These are phyloP conservation scores for Erodium maritimum DNA, from an alignment of 345 rosid genomes.

Conservation along the genomic window DNA sequence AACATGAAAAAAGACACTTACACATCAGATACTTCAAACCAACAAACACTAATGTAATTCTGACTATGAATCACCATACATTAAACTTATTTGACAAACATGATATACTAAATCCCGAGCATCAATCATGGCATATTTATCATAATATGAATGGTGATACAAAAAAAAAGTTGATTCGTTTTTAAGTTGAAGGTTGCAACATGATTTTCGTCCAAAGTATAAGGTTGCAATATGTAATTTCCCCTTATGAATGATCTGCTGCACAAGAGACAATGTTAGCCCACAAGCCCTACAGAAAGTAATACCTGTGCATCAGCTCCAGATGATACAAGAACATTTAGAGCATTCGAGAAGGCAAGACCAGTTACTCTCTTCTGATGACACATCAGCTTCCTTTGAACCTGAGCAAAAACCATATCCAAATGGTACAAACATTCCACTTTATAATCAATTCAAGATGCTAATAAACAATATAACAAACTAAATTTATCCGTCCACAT, in stretches of 20 bases:
- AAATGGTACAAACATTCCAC: neutral
- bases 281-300: slow-evolving; percentile 4
- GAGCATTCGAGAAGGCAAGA: slow-evolving; percentile 27
- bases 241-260: neutral
- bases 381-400: slow-evolving; percentile 24
- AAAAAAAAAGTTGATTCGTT: too few species aligned
- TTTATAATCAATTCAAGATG: neutral
- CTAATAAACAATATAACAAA: neutral
- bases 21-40: neutral
- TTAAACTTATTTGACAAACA: neutral
- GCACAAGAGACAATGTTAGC: too few species aligned
- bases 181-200: too few species aligned
- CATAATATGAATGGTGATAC: too few species aligned
- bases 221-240: too few species aligned
- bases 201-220: too few species aligned
- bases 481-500: neutral
- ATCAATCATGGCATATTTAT: too few species aligned
- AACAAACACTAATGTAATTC: neutral
- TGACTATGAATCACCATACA: neutral
- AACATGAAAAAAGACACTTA: neutral
- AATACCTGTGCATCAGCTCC: slow-evolving; percentile 39
- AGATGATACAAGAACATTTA: slow-evolving; percentile 29
- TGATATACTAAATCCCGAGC: too few species aligned
- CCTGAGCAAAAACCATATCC: slow-evolving; percentile 14
- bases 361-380: slow-evolving; percentile 28